These are phyloP conservation scores for Penicillium glabrum DNA, from an alignment of 2,329 filamentous ascomycete genomes.

Conservation along the genomic window DNA sequence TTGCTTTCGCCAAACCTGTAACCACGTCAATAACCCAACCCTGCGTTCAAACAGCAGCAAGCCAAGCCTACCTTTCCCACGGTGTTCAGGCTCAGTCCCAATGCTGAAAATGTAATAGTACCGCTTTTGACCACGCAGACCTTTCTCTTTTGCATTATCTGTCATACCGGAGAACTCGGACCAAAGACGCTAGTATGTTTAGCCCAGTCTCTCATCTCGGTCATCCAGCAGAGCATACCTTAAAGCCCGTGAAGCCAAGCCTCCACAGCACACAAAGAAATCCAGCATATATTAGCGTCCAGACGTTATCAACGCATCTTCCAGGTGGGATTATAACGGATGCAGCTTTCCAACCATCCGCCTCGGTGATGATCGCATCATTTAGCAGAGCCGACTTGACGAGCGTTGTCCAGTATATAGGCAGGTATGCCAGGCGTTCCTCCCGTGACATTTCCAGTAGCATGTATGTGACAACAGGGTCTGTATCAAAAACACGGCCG, in stretches of 20 bases:
- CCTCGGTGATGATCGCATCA: conserved; percentile 22
- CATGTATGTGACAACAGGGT: conserved; percentile 24
- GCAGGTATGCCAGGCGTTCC: conserved; percentile 19
- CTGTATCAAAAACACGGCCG: conserved; percentile 20
- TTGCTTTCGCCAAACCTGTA: conserved; percentile 21
- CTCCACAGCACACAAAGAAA: conserved; percentile 20
- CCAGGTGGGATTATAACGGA: conserved; percentile 21
- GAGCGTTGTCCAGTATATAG: conserved; percentile 19
- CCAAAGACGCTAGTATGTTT: conserved; percentile 17
- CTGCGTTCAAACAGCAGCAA: not conserved
- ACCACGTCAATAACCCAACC: not conserved
- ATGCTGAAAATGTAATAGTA: conserved; percentile 27
- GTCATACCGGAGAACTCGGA: conserved; percentile 22
- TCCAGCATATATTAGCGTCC: conserved; percentile 19
- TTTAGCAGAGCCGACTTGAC: conserved; percentile 23
- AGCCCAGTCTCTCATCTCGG: not conserved
- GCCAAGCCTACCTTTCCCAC: conserved; percentile 16
- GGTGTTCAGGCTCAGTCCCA: conserved; percentile 23
- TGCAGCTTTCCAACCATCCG: conserved; percentile 22
- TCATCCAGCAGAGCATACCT: conserved; percentile 9
- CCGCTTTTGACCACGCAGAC: conserved; percentile 15
- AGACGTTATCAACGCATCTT: conserved; percentile 14
- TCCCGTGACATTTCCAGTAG: conserved; percentile 17
- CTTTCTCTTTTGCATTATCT: conserved; percentile 20
- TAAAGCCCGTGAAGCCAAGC: conserved; percentile 17